Evolutionary conservation across 2,329 filamentous ascomycete genomes (phyloP), one percentile per base, ranked within the genome.

Genomic region (Pseudogymnoascus sp.): DNA sequence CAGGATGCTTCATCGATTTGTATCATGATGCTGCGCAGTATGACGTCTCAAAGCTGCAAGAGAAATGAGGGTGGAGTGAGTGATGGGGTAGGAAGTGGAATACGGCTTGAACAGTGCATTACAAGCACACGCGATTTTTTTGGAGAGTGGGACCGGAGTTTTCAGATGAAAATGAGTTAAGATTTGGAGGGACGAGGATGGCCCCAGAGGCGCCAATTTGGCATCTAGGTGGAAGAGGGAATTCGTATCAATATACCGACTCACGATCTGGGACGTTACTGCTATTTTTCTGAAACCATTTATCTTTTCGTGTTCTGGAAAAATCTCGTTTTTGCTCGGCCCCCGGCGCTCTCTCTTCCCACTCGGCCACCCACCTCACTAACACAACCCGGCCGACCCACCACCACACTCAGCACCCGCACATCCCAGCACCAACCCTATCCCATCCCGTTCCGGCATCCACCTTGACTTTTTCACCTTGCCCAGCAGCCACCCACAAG

Each of bases 1-100:
- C 94, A 30, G 89, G 90, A 20, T 97, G 94, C 73, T 79, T 99
- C 70, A 90, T 99, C 70, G 94, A 99, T 76, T 75, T 99, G 65
- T 99, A 96, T 77, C 92, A 96, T 80, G 94, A 99, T 73, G 93
- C 91, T 15, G 80, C 82, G 25, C 66, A 71, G 62, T 72, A 71
- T 65, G 70, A 70, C 37, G 12, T 59, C 25, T 59, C 61, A 22
- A 8, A 57, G 37, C 30, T 53, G 35, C 47, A 53, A 20, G n/a
- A 53, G 28, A 53, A 35, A 53, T 53, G 47, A 53, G n/a, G 4
- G 47, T 53, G 47, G 47, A 53, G 28, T 33, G 47, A 53, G 47
- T 53, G 28, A 53, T 53, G 47, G 47, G 25, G 28, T 6, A 33
- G 6, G 47, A 53, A 11, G 28, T 53, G 47, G 47, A 18, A 53